Evolutionary conservation across 2,329 filamentous ascomycete genomes (phyloP), one percentile per base, ranked within the genome.

Genomic region (Trichoderma koningii): DNA sequence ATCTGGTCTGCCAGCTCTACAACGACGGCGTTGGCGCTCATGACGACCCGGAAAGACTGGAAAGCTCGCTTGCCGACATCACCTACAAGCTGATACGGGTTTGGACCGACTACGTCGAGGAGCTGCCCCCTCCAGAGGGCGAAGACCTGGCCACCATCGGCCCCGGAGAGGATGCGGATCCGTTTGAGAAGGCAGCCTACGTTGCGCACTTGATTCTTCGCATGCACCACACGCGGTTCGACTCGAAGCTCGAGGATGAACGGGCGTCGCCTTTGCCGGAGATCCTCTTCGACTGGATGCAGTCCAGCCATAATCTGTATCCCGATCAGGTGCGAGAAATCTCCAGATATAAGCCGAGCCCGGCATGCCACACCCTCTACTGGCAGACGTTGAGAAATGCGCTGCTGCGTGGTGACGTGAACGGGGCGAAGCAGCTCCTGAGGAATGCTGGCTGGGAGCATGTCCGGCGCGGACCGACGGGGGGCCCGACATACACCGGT

Each of bases 351-450:
- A 82, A 83, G 52, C 90, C 91, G 0, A 90, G 90, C 66, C 91
- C 93, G 23, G 89, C 92, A 2, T 87, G 87, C 50, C 91, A 95
- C 71, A 80, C 83, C 28, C 81, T 90, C 42, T 98, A 92, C 77
- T 98, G 94, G 94, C 91, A 93, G 73, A 87, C 87, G 1, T 80
- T 97, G n/a, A 90, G 89, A 70, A 86, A 86, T 63, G 82, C 87
- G 15, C 81, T 93, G 23, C 80, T 96, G 28, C 89, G 93, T 53
- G 94, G 93, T 48, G 88, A 89, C 65, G 84, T 96, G 50, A 71
- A 76, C 15, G 86, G 86, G 48, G 88, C 89, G 1, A 82, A 89
- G n/a, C 79, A 83, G 53, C 77, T 96, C 30, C 81, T 98, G 55
- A 85, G 83, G 65, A 85, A 87, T 61, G 92, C 92, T 12, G 91